Evolutionary conservation across 208 protist species (phyloP), one percentile per base, ranked within the genome.

Genomic region (Crithidia thermophila): DNA sequence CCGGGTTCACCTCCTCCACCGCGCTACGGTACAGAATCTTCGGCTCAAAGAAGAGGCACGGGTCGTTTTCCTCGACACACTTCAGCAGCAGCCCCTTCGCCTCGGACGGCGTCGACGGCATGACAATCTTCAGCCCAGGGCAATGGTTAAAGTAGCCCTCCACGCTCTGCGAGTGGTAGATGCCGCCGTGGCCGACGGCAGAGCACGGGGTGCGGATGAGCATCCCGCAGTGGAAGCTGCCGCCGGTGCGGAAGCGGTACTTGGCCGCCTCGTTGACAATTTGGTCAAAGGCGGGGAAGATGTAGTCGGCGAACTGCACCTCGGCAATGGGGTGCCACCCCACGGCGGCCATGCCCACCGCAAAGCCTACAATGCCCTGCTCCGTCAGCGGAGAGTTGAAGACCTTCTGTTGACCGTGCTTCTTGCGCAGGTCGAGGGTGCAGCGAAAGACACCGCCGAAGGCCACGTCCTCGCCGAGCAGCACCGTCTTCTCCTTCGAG

Each of bases 221-320:
- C 50, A 99, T 87, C 30, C 97, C 97, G 63, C 87, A 95, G 63
- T 98, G 72, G 64, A 98, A 99, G 57, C 90, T 62, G 45, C 89
- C 84, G 28, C 97, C 97, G n/a, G 91, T 97, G 52, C 98, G 86
- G 80, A 98, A 99, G 25, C 98, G 87, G 77, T 98, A 99, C 77
- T 99, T 99, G n/a, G 98, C 96, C 25, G 98, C 98, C 80, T 99
- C 98, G 83, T 99, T 99, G 14, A 98, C 94, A 71, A 99, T 97
- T 84, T 99, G 98, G 67, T 99, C 98, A 79, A 99, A 99, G 4
- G 98, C 98, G 23, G 98, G 98, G 68, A 99, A 99, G 47, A 99
- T 99, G 83, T 99, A 99, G 82, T 99, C 98, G 5, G 98, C 98
- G 79, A 99, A 99, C 77, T 99, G 98, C 39, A 99, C 98, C 78